Conservation (phyloP, 352 stramenopile species). For the Globisporangium paroecandrum region DNA sequence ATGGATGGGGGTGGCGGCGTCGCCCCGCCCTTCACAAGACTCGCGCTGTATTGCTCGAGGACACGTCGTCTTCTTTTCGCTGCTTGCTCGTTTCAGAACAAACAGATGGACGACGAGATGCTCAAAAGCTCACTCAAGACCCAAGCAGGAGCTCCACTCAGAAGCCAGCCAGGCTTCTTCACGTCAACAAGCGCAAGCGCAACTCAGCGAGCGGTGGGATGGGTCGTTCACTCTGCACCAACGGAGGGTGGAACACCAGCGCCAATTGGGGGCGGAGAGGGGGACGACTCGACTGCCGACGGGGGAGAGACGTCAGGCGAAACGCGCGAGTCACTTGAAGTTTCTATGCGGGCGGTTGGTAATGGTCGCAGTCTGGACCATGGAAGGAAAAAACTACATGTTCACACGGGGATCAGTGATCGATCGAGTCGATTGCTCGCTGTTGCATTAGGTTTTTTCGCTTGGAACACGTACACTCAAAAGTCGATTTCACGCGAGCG, state of each 20-base stretch:
- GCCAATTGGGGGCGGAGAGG: conserved; percentile 3
- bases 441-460: no score
- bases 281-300: background rate
- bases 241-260: background rate
- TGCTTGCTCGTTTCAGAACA: conserved; percentile 2
- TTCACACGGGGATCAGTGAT: background rate
- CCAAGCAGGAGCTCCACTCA: background rate
- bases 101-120: background rate
- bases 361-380: background rate
- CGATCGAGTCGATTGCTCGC: background rate
- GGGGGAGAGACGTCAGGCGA: conserved; percentile 3
- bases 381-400: conserved; percentile 4
- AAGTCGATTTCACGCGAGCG: background rate
- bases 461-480: background rate
- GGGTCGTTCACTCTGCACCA: background rate
- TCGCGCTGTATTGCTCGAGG: background rate
- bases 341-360: conserved; percentile 3
- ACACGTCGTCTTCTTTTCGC: background rate
- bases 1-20: background rate
- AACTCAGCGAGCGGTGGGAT: background rate
- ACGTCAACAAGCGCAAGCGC: conserved; percentile 1
- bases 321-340: background rate
- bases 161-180: background rate
- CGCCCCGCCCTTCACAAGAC: background rate
- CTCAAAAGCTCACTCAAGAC: background rate